A percentile compares a stretch with the other conserved stretches of the same genome.
Evolutionary conservation across 2,329 filamentous ascomycete species (phyloP).

Genomic region (Elsinoe ampelina): DNA sequence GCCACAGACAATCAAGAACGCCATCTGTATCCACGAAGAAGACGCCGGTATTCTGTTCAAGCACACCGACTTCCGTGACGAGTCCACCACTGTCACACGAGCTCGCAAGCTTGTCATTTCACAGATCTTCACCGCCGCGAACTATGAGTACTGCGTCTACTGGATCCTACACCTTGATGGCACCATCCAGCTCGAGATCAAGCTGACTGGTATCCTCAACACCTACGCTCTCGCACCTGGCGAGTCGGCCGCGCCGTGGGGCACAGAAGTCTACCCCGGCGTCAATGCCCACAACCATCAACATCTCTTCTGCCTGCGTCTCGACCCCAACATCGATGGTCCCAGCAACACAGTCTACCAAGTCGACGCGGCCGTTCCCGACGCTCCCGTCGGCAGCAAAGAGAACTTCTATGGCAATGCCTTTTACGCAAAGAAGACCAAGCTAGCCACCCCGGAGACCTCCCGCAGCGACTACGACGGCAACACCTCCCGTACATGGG

Average conservation of each 20-base stretch:
- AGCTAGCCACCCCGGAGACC: conserved; percentile 60
- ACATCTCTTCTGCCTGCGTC: conserved; percentile 82
- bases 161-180: conserved; percentile 92
- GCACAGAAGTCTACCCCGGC: conserved; percentile 80
- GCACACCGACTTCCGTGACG: conserved; percentile 77
- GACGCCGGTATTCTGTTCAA: conserved; percentile 89
- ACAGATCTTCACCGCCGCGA: conserved; percentile 89
- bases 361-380: conserved; percentile 62
- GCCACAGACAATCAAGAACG: conserved; percentile 79
- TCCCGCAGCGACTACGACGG: conserved; percentile 74
- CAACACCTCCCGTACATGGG: conserved; percentile 72
- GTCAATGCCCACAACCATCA: conserved; percentile 96
- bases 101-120: conserved; percentile 79
- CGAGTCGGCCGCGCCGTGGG: conserved; percentile 79
- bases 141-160: conserved; percentile 85
- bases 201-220: conserved; percentile 86
- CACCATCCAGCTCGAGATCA: conserved; percentile 80
- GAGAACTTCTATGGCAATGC: conserved; percentile 88
- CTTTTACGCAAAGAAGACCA: conserved; percentile 77
- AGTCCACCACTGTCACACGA: conserved; percentile 76
- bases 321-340: conserved; percentile 82
- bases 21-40: conserved; percentile 92
- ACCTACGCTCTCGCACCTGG: conserved; percentile 73
- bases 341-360: conserved; percentile 64
- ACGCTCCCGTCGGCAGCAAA: conserved; percentile 65